Conservation (phyloP, 1,284 basidiomycete species). For the Lignosus rhinocerotis region DNA sequence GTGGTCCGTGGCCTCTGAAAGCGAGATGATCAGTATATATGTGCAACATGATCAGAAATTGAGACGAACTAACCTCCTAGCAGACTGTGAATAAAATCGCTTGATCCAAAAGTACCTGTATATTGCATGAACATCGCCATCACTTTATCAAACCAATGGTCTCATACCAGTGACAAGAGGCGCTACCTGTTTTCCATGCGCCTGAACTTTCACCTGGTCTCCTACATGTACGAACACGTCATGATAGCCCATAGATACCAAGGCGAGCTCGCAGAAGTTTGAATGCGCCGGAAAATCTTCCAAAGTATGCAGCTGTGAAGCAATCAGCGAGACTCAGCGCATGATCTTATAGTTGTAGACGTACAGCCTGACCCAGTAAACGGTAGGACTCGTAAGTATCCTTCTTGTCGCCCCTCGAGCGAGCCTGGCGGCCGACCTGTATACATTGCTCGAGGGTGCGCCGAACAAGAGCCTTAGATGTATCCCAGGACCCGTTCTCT, state of each 20-base stretch:
- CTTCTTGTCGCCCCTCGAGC: slow-evolving; percentile 57
- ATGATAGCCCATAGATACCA: slow-evolving; percentile 72
- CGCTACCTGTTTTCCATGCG: slow-evolving; percentile 76
- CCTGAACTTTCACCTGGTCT: slow-evolving; percentile 74
- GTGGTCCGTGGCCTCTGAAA: slow-evolving; percentile 69
- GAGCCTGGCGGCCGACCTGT: slow-evolving; percentile 61
- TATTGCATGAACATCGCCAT: background rate
- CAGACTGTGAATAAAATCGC: slow-evolving; percentile 82
- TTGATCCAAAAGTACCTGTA: slow-evolving; percentile 79
- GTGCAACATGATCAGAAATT: background rate
- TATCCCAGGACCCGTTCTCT: slow-evolving; percentile 84
- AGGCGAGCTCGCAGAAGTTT: slow-evolving; percentile 83
- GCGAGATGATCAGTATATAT: background rate
- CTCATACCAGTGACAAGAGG: slow-evolving; percentile 81
- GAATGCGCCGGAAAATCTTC: slow-evolving; percentile 91
- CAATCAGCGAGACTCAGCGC: background rate
- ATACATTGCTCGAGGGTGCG: slow-evolving; percentile 77
- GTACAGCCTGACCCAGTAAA: slow-evolving; percentile 70
- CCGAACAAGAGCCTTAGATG: slow-evolving; percentile 82
- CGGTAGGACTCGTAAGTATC: slow-evolving; percentile 86
- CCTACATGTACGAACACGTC: slow-evolving; percentile 92
- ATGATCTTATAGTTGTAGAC: slow-evolving; percentile 18
- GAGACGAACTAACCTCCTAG: slow-evolving; percentile 53
- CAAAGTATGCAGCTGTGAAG: slow-evolving; percentile 70
- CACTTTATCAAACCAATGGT: background rate